Base-by-base conservation (phyloP, 2,329 filamentous ascomycete genomes). In the Westerdykella sp. region DNA sequence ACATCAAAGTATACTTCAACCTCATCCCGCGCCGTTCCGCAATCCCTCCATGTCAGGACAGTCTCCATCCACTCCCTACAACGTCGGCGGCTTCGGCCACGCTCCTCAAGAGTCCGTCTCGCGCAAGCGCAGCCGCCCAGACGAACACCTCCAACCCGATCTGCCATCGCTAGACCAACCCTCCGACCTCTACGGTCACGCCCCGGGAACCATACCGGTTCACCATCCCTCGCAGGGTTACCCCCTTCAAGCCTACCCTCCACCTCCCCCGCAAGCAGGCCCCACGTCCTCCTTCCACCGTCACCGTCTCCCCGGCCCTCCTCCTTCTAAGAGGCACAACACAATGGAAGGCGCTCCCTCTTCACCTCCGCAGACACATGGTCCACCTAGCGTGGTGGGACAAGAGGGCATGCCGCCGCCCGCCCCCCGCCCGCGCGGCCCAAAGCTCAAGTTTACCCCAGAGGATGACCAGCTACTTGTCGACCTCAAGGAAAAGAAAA, bases 401-500 rank as follows among this genome's bases (percentile, higher is more conserved):
- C 83, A 89, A 62, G 82, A 78, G 35, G 89, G 89, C 39, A 95
- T 95, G 89, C 90, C 90, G 12, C 69, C 78, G 34, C 89, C 89
- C 42, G 89, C 88, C 35, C 79, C 84, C 41, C 75, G 85, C 55
- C 90, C 90, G 9, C 81, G 86, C 47, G 88, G 87, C 3, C 89
- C 89, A 6, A 96, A 95, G 70, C 75, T 95, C 55, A 95, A 95
- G 68, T 96, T 96, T 62, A 95, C 89, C 1, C 82, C 87, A 9
- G 89, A 95, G 66, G 90, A 96, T 63, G 90, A 96, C 66, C 83
- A 86, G 54, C 72, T 95, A 38, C 75, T 96, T 42, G 83, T 95
- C 44, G 87, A 95, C 61, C 73, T 96, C 49, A 96, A 96, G 67
- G 90, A 96, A 69, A 90, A 93, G 60, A 94, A 93, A 68, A 90